Evolutionary conservation across 176 grass and related monocot species (phyloP).

Genomic region (Paspalum vaginatum): DNA sequence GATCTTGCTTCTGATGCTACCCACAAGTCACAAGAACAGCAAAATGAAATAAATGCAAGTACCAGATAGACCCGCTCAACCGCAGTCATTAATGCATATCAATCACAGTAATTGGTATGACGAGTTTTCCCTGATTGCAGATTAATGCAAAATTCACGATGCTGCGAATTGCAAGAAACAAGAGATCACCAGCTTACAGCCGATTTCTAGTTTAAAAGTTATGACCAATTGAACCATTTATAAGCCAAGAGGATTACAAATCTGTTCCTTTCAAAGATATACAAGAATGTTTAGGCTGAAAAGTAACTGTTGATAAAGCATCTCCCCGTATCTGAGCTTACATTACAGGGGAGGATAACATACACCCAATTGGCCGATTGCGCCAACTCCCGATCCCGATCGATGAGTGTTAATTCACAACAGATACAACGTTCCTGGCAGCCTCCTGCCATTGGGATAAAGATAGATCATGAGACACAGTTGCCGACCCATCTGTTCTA

Average conservation of each 20-base stretch:
- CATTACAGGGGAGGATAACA: constrained; percentile 59
- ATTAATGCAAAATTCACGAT: not conserved
- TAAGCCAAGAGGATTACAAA: constrained; percentile 47
- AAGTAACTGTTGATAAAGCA: constrained; percentile 32
- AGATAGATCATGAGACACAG: constrained; percentile 31
- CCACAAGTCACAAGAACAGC: not conserved
- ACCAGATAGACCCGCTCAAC: not conserved
- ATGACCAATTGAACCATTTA: constrained; percentile 34
- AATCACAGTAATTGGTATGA: not conserved
- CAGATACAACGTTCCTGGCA: constrained; percentile 53
- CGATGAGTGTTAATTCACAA: constrained; percentile 45
- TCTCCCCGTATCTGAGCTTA: constrained; percentile 47
- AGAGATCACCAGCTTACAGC: not conserved
- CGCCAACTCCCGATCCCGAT: constrained; percentile 37
- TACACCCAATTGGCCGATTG: constrained; percentile 56
- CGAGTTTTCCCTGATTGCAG: not conserved
- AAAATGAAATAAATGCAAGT: not conserved
- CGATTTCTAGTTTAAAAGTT: constrained; percentile 7
- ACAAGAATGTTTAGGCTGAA: constrained; percentile 45
- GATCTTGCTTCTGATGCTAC: not conserved
- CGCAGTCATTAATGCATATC: not conserved
- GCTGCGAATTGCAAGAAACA: not conserved
- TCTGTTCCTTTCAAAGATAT: constrained; percentile 54
- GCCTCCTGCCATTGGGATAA: constrained; percentile 56
- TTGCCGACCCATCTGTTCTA: constrained; percentile 44